phyloP scores from a whole-genome alignment of 2,329 filamentous ascomycete species.

The Cladophialophora exuberans region DNA sequence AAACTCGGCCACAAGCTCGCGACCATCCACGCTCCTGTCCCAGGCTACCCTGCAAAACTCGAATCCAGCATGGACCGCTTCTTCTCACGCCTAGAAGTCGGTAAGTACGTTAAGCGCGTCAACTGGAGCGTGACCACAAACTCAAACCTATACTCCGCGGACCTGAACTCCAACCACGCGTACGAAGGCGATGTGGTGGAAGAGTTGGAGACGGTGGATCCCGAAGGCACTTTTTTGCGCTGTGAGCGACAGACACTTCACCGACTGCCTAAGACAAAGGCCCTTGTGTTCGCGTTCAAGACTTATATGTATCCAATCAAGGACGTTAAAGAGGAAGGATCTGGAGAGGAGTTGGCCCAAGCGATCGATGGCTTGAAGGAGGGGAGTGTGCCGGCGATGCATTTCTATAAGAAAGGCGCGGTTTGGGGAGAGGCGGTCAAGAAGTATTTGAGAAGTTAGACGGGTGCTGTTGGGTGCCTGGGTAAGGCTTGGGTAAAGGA shows the following conservation, averaged over 20 bases:
- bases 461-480: neutral
- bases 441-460: slow-evolving; percentile 48
- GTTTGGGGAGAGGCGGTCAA: slow-evolving; percentile 61
- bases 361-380: slow-evolving; percentile 63
- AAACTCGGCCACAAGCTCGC: slow-evolving; percentile 58
- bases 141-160: slow-evolving; percentile 44
- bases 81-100: slow-evolving; percentile 58
- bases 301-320: slow-evolving; percentile 63
- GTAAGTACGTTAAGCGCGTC: slow-evolving; percentile 57
- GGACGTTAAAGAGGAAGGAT: slow-evolving; percentile 61
- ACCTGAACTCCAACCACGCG: slow-evolving; percentile 40
- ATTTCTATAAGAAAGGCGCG: slow-evolving; percentile 60
- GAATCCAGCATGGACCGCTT: slow-evolving; percentile 65
- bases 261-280: slow-evolving; percentile 57
- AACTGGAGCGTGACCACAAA: slow-evolving; percentile 54
- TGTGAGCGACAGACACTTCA: slow-evolving; percentile 66
- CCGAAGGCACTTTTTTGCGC: slow-evolving; percentile 55
- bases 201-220: slow-evolving; percentile 45
- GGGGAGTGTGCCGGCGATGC: slow-evolving; percentile 62
- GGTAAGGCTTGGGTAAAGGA: too few species aligned
- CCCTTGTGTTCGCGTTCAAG: slow-evolving; percentile 65
- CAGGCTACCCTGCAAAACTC: slow-evolving; percentile 60
- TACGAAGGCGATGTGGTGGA: slow-evolving; percentile 32
- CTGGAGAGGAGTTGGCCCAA: slow-evolving; percentile 55
- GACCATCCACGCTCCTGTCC: slow-evolving; percentile 63